These are phyloP conservation scores for Umbelopsis vinacea DNA, from an alignment of 192 early-diverging fungal genomes.

Conservation along the genomic window DNA sequence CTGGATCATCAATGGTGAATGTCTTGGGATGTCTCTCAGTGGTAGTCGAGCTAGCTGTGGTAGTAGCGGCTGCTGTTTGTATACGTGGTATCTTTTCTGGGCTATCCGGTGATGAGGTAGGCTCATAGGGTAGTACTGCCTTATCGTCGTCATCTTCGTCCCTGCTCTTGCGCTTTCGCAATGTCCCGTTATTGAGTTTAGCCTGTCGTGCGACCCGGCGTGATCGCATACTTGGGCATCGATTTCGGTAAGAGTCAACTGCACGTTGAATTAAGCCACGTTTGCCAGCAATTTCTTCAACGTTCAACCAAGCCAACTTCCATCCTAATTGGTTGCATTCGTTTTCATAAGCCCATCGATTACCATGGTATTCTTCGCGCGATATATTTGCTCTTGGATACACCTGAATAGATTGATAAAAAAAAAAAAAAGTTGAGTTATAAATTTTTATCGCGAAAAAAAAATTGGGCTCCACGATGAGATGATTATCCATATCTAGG, in stretches of 20 bases:
- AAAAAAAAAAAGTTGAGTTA: not conserved
- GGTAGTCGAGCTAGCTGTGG: not conserved
- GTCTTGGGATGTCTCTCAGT: slow-evolving; percentile 42
- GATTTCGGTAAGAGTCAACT: slow-evolving; percentile 80
- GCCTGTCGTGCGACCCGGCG: slow-evolving; percentile 76
- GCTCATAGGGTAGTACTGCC: not conserved
- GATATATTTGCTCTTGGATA: slow-evolving; percentile 81
- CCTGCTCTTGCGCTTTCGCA: slow-evolving; percentile 49
- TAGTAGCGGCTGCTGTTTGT: not conserved
- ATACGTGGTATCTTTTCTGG: slow-evolving; percentile 9
- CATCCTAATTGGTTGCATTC: slow-evolving; percentile 87
- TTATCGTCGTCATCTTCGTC: slow-evolving; percentile 39
- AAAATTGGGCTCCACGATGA: not conserved
- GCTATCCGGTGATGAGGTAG: not conserved
- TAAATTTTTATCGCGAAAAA: not conserved
- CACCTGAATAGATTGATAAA: slow-evolving; percentile 28
- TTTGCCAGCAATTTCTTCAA: slow-evolving; percentile 61
- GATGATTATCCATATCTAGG: no score
- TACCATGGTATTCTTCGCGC: slow-evolving; percentile 69
- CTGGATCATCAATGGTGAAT: slow-evolving; percentile 38
- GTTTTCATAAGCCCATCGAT: slow-evolving; percentile 84
- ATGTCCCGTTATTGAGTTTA: slow-evolving; percentile 62
- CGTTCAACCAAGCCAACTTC: slow-evolving; percentile 82
- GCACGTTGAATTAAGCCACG: slow-evolving; percentile 84
- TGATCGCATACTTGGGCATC: slow-evolving; percentile 70